These are phyloP conservation scores for Pichia thaimueangensis DNA, from an alignment of 805 yeast genomes.

Conservation along the genomic window DNA sequence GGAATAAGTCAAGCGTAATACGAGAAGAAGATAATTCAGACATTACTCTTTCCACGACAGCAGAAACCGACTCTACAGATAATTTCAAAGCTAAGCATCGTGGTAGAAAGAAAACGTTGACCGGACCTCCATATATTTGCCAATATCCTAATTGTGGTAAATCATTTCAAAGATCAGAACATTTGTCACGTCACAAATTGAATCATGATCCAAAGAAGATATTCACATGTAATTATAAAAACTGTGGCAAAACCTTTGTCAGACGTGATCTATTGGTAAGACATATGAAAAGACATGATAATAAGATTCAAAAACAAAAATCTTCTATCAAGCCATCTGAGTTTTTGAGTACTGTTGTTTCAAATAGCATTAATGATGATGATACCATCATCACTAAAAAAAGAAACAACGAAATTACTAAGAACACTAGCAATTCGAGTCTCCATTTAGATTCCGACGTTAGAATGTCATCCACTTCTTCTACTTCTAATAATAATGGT, in stretches of 20 bases:
- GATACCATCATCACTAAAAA: background rate
- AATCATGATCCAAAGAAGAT: conserved; percentile 54
- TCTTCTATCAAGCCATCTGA: conserved; percentile 1
- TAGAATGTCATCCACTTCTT: no score
- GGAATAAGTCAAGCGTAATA: no score
- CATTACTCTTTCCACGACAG: background rate
- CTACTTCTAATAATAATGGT: background rate
- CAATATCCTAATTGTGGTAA: conserved; percentile 47
- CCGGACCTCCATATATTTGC: conserved; percentile 33
- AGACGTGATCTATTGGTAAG: conserved; percentile 49
- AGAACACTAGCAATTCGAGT: conserved; percentile 4
- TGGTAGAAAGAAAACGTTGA: conserved; percentile 15
- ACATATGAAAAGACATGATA: conserved; percentile 39
- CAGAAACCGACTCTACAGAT: background rate
- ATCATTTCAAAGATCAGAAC: conserved; percentile 55
- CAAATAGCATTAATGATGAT: conserved; percentile 1
- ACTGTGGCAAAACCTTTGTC: conserved; percentile 57
- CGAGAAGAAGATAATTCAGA: background rate
- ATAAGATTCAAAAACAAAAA: conserved; percentile 13
- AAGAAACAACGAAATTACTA: conserved; percentile 1
- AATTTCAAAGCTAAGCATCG: conserved; percentile 5
- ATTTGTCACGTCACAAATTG: conserved; percentile 55
- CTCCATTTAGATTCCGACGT: no score
- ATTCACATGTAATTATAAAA: conserved; percentile 40
- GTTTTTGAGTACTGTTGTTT: conserved; percentile 12